A percentile compares a stretch with the other conserved stretches of the same genome.
Evolutionary conservation across 2,329 filamentous ascomycete genomes (phyloP).

Genomic region (Fusarium graminum): DNA sequence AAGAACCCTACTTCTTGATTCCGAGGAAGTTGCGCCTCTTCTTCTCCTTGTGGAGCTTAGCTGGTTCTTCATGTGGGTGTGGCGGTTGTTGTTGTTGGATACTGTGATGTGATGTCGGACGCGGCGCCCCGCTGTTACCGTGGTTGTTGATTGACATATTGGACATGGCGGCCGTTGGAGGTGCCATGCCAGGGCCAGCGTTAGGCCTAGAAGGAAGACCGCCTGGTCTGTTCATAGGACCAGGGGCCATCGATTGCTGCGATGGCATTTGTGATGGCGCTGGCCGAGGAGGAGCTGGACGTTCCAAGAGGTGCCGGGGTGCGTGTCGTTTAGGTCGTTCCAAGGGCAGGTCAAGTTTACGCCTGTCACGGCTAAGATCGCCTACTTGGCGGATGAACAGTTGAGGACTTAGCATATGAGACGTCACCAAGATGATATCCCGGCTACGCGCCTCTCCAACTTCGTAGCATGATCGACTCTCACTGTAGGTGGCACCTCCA

Average conservation of each 20-base stretch:
- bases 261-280: conserved; percentile 48
- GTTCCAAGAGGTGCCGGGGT: conserved; percentile 87
- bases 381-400: conserved; percentile 86
- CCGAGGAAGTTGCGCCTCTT: conserved; percentile 71
- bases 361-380: conserved; percentile 81
- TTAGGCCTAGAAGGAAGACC: conserved; percentile 47
- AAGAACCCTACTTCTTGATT: conserved; percentile 67
- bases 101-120: conserved; percentile 37
- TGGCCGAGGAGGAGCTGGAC: conserved; percentile 67
- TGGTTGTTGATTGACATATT: conserved; percentile 63
- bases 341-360: conserved; percentile 82
- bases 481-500: conserved; percentile 93
- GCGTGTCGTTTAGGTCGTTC: conserved; percentile 85
- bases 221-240: conserved; percentile 45
- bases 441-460: conserved; percentile 77
- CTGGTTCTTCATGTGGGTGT: conserved; percentile 48
- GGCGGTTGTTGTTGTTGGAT: conserved; percentile 20
- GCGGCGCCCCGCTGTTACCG: conserved; percentile 37
- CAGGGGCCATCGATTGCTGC: conserved; percentile 16
- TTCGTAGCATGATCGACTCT: conserved; percentile 91
- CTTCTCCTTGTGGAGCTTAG: conserved; percentile 69
- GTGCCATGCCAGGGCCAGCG: conserved; percentile 44
- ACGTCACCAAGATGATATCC: conserved; percentile 89
- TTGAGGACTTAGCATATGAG: conserved; percentile 90
- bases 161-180: conserved; percentile 67